Conservation (phyloP, 371 early-diverging fungal species). For the Syncephalastrum monosporum region DNA sequence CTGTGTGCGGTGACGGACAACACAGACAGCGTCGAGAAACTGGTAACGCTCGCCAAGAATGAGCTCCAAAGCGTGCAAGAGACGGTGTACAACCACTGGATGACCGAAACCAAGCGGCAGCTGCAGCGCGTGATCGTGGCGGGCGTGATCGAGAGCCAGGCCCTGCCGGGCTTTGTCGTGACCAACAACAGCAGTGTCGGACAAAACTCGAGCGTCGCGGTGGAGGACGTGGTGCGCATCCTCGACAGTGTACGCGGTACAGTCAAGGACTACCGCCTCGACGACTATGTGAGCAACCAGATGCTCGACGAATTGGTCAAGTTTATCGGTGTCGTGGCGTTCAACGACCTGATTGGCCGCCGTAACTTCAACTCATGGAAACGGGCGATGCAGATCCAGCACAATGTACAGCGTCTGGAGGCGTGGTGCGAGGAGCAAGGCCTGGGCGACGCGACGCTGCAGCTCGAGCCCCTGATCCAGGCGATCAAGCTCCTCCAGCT, state of each 20-base stretch:
- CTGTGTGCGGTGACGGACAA: conserved; percentile 9
- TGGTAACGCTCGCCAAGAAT: conserved; percentile 48
- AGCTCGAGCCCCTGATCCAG: conserved; percentile 85
- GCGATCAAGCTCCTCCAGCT: conserved; percentile 90
- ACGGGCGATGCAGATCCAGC: conserved; percentile 91
- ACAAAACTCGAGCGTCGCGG: conserved; percentile 52
- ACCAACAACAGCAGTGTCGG: conserved; percentile 75
- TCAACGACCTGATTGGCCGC: conserved; percentile 89
- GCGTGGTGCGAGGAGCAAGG: conserved; percentile 91
- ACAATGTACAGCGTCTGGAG: conserved; percentile 87
- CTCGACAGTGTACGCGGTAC: conserved; percentile 79
- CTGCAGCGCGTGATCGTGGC: conserved; percentile 84
- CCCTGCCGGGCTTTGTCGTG: conserved; percentile 80
- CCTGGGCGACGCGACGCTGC: conserved; percentile 78
- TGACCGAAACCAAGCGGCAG: conserved; percentile 86
- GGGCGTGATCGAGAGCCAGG: conserved; percentile 85
- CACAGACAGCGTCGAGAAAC: conserved; percentile 30
- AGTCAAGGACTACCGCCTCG: conserved; percentile 86
- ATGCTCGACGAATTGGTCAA: conserved; percentile 82
- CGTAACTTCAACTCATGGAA: conserved; percentile 81
- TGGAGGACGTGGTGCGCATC: conserved; percentile 82
- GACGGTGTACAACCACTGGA: conserved; percentile 63
- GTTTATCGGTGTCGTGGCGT: conserved; percentile 83
- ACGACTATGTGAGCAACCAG: conserved; percentile 66
- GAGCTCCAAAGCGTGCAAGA: conserved; percentile 50